A percentile compares a stretch with the other conserved stretches of the same genome.
These are phyloP conservation scores for Linnemannia zychae DNA, from an alignment of 192 early-diverging fungal species.

Conservation along the genomic window DNA sequence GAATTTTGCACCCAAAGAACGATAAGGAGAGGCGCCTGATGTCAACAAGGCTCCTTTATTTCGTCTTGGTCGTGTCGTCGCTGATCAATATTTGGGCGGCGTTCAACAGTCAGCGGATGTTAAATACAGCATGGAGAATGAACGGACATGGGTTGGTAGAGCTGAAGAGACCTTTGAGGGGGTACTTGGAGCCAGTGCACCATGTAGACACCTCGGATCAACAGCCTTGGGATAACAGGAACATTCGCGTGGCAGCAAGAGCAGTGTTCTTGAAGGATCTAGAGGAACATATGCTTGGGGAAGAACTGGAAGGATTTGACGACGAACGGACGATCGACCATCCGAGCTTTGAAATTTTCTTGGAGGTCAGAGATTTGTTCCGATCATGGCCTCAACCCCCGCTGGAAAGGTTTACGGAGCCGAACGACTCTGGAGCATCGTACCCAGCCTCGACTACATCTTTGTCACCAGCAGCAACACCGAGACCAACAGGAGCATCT, in stretches of 20 bases:
- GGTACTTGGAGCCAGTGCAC: slow-evolving; percentile 27
- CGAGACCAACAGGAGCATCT: not conserved
- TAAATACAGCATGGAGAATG: slow-evolving; percentile 27
- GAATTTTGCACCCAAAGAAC: slow-evolving; percentile 5
- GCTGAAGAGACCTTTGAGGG: slow-evolving; percentile 8
- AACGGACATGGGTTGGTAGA: slow-evolving; percentile 1
- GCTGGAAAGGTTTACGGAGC: slow-evolving; percentile 23
- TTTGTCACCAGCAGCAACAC: not conserved
- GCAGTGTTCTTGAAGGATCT: slow-evolving; percentile 66
- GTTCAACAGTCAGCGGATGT: slow-evolving; percentile 40
- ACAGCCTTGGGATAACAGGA: not conserved
- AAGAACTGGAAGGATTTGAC: slow-evolving; percentile 45
- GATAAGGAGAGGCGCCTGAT: slow-evolving; percentile 13
- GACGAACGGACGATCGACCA: slow-evolving; percentile 29
- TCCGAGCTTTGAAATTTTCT: slow-evolving; percentile 49
- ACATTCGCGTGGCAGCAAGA: slow-evolving; percentile 40
- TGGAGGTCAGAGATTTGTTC: slow-evolving; percentile 48
- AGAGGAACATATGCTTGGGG: slow-evolving; percentile 56
- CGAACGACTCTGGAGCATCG: not conserved
- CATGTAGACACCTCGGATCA: not conserved
- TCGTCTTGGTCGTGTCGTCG: slow-evolving; percentile 41
- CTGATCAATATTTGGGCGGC: slow-evolving; percentile 54
- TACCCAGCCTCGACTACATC: not conserved
- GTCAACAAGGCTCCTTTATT: slow-evolving; percentile 24
- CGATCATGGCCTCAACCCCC: slow-evolving; percentile 31